Conservation (phyloP, 441 rosid genomes). For the Mallotus repandus region DNA sequence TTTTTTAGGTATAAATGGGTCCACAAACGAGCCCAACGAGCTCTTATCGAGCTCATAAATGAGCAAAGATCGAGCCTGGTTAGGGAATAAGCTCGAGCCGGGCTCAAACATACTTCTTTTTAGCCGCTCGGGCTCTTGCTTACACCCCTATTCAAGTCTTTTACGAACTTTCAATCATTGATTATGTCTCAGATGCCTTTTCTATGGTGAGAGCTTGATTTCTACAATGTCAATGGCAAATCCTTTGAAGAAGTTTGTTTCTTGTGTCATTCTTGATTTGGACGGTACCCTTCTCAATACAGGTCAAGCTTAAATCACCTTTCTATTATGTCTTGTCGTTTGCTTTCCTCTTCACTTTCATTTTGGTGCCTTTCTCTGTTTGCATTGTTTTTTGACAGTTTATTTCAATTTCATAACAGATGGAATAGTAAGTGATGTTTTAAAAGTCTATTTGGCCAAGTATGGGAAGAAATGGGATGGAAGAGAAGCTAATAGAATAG, state of each 20-base stretch:
- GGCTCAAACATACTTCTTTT: too few relatives aligned
- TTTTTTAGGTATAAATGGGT: too few relatives aligned
- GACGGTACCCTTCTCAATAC: constrained; percentile 86
- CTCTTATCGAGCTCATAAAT: too few relatives aligned
- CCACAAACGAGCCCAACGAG: too few relatives aligned
- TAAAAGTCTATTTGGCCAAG: constrained; percentile 55
- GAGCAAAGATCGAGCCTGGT: too few relatives aligned
- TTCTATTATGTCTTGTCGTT: neutral
- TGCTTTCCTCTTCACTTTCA: neutral
- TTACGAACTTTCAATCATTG: neutral
- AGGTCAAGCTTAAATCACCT: constrained; percentile 33
- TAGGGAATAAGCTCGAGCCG: too few relatives aligned
- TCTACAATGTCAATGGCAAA: constrained; percentile 37
- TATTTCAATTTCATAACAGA: constrained; percentile 45
- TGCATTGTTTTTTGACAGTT: neutral
- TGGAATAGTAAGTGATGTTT: constrained; percentile 59
- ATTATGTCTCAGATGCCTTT: neutral
- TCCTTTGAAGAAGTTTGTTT: constrained; percentile 50
- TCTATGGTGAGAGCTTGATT: neutral
- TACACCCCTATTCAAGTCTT: too few relatives aligned
- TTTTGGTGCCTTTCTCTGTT: neutral
- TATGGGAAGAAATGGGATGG: constrained; percentile 94
- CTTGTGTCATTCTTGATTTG: constrained; percentile 76
- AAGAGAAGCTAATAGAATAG: constrained; percentile 57
- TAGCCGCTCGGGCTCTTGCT: too few relatives aligned